These are phyloP conservation scores for Sordaria brevicollis DNA, from an alignment of 495 filamentous ascomycete genomes.

Conservation along the genomic window DNA sequence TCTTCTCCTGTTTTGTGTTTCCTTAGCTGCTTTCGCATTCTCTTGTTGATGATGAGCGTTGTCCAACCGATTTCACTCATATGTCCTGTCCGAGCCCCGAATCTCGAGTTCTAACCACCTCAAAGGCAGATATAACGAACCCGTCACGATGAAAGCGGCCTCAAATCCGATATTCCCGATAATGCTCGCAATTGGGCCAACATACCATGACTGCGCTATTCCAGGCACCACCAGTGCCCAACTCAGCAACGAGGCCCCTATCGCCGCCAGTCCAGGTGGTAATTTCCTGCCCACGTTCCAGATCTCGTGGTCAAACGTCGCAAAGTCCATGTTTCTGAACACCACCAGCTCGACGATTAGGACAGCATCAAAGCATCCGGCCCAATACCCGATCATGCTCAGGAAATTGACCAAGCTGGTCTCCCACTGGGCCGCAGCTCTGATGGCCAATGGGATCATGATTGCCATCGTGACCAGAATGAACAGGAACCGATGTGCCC, in stretches of 20 bases:
- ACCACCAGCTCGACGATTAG: slow-evolving; percentile 36
- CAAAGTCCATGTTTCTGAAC: slow-evolving; percentile 29
- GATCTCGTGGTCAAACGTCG: slow-evolving; percentile 30
- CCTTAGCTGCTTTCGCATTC: too few species aligned
- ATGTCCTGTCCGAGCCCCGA: too few species aligned
- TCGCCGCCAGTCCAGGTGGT: slow-evolving; percentile 35
- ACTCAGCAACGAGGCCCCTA: slow-evolving; percentile 24
- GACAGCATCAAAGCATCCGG: slow-evolving; percentile 39
- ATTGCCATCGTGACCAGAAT: slow-evolving; percentile 33
- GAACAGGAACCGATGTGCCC: slow-evolving; percentile 36
- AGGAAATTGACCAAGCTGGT: slow-evolving; percentile 40
- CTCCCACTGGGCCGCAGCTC: slow-evolving; percentile 38
- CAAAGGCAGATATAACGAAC: slow-evolving; percentile 31
- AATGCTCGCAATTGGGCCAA: slow-evolving; percentile 36
- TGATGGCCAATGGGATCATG: slow-evolving; percentile 39
- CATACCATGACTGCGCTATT: slow-evolving; percentile 43
- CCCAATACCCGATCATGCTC: slow-evolving; percentile 44
- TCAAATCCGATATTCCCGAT: slow-evolving; percentile 48
- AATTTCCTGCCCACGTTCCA: slow-evolving; percentile 38
- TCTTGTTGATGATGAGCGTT: too few species aligned
- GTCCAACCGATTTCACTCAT: too few species aligned
- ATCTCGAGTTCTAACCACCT: slow-evolving; percentile 29
- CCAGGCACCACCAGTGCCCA: slow-evolving; percentile 36
- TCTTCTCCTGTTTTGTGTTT: too few species aligned
- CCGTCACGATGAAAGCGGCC: slow-evolving; percentile 38